Evolutionary conservation across 2,329 filamentous ascomycete species (phyloP), one percentile per base, ranked within the genome.

Genomic region (Colletotrichum sp.): DNA sequence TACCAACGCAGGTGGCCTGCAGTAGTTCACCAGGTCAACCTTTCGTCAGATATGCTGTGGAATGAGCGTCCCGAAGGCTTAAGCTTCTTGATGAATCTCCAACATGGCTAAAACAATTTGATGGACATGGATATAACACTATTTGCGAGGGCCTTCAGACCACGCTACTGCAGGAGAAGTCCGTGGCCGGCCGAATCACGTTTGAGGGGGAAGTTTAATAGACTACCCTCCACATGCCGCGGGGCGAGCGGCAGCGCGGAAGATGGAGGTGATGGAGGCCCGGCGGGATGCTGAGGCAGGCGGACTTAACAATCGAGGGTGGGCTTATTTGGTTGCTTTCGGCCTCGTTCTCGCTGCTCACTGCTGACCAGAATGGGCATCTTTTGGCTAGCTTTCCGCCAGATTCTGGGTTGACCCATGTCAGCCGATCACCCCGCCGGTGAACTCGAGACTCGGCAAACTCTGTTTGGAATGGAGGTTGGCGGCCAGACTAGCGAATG

Each of bases 401-500:
- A 9, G 21, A n/a, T 68, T 30, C 48, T 68, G 26, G 64, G 71
- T 48, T 21, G 26, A 52, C 18, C 69, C 70, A 21, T 67, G 73
- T 34, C 28, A 8, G 6, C 18, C 30, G 26, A 36, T 32, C n/a
- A 58, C 56, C 34, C 18, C 43, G 24, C n/a, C 13, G 8, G 16
- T 26, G 70, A 64, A 73, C 43, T 15, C 36, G 62, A 68, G 69
- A 66, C 43, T 64, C n/a, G 70, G 38, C 64, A 21, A 73, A 68
- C 70, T 32, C n/a, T 73, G 15, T 38, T 60, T 32, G 8, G n/a
- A n/a, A 30, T 21, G 48, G n/a, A 36, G 6, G 18, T 12, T 32
- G 58, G 43, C 26, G 28, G 24, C 26, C 7, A 32, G 38, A 26
- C 34, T 38, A 15, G 21, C 55, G 6, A 69, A 56, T 16, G 30